Conservation (phyloP, 202 grass and related monocot species). For the Tripidium arundinaceum region DNA sequence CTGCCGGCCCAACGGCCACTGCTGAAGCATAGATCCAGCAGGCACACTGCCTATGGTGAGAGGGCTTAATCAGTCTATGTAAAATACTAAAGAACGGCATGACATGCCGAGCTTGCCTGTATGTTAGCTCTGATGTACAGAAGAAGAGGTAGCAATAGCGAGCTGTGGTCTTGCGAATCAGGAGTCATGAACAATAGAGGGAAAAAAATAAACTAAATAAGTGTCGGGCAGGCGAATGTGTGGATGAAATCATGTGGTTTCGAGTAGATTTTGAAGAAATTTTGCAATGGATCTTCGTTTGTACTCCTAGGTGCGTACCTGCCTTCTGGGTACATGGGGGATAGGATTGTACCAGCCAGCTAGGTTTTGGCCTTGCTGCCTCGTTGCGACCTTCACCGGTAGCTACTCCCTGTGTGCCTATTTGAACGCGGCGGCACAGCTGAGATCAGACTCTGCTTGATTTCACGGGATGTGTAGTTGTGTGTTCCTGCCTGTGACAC, state of each 20-base stretch:
- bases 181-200: not conserved
- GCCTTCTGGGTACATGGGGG: not conserved
- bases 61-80: not conserved
- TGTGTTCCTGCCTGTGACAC: not conserved
- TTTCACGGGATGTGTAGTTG: not conserved
- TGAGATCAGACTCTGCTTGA: not conserved
- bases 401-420: not conserved
- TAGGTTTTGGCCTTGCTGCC: not conserved
- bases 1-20: not conserved
- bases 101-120: not conserved
- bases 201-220: not conserved
- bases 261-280: constrained; percentile 1
- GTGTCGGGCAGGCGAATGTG: not conserved
- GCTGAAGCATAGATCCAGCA: constrained; percentile 18
- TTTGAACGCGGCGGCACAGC: not conserved
- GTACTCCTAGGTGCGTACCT: not conserved
- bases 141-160: not conserved
- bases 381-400: not conserved
- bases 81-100: not conserved
- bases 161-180: not conserved
- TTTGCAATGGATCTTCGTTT: not conserved
- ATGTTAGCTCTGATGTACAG: not conserved
- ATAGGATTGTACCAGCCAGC: not conserved
- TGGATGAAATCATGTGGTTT: not conserved
- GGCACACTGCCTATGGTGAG: not conserved